Evolutionary conservation across 495 filamentous ascomycete genomes (phyloP).

Genomic region (Tetracladium marchalianum): DNA sequence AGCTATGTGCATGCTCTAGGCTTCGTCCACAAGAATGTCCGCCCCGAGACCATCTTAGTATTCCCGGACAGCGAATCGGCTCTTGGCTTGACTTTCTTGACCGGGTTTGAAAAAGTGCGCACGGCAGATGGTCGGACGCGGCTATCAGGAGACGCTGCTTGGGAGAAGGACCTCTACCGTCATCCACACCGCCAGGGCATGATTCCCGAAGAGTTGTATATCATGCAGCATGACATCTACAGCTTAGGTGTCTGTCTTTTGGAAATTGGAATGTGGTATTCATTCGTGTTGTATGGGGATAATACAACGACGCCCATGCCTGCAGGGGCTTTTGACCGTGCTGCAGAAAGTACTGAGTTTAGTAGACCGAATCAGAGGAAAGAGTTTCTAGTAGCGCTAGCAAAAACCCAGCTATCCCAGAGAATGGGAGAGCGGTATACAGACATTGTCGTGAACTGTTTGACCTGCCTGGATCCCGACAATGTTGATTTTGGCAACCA

Average conservation of each 20-base stretch:
- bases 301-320: background rate
- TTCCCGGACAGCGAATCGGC: slow-evolving; percentile 14
- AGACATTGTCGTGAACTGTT: slow-evolving; percentile 7
- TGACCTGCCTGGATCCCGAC: slow-evolving; percentile 7
- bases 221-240: slow-evolving; percentile 29
- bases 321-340: no score
- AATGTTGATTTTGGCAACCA: background rate
- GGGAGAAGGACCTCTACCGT: slow-evolving; percentile 10
- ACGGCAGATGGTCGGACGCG: slow-evolving; percentile 11
- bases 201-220: slow-evolving; percentile 10
- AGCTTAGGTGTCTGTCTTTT: slow-evolving; percentile 20
- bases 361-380: no score
- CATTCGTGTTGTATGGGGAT: slow-evolving; percentile 1
- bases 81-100: slow-evolving; percentile 16
- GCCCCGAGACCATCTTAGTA: slow-evolving; percentile 30
- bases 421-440: slow-evolving; percentile 7
- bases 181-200: slow-evolving; percentile 15
- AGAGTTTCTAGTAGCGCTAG: no score
- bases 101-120: slow-evolving; percentile 16
- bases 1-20: slow-evolving; percentile 29
- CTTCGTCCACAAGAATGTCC: slow-evolving; percentile 39
- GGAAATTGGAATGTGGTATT: slow-evolving; percentile 21
- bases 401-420: slow-evolving; percentile 1
- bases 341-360: no score
- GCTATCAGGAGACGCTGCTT: background rate